These are phyloP conservation scores for Trichoderma semiorbis DNA, from an alignment of 2,329 filamentous ascomycete species.

Conservation along the genomic window DNA sequence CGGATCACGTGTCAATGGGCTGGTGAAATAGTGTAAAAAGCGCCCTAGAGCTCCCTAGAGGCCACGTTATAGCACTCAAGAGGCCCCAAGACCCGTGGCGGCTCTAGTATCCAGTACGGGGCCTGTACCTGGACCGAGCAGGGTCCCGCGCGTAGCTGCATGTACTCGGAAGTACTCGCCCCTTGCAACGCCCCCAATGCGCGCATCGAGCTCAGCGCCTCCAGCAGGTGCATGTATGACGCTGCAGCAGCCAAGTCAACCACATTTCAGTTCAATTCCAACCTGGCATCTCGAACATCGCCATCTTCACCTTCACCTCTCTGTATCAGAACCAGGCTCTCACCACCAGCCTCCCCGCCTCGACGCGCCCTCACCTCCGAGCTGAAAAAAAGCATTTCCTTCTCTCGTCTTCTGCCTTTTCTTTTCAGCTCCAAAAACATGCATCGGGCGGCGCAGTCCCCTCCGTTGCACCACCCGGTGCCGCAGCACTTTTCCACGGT, in stretches of 20 bases:
- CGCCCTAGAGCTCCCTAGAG: background rate
- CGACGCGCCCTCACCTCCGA: background rate
- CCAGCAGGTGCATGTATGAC: conserved; percentile 22
- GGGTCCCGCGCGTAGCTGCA: background rate
- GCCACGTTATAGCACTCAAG: conserved; percentile 1
- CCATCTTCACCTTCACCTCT: background rate
- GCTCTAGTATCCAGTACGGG: background rate
- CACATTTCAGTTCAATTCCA: conserved; percentile 27
- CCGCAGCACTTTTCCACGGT: conserved; percentile 98
- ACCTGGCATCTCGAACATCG: conserved; percentile 11
- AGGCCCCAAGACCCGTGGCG: background rate
- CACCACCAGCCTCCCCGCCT: background rate
- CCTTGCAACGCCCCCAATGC: background rate
- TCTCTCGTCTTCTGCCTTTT: conserved; percentile 11
- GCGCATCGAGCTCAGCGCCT: conserved; percentile 1
- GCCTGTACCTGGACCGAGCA: background rate
- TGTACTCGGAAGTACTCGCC: background rate
- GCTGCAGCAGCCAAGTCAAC: conserved; percentile 29
- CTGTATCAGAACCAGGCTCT: background rate
- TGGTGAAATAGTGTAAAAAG: background rate
- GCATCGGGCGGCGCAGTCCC: conserved; percentile 85
- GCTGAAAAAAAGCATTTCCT: conserved; percentile 21
- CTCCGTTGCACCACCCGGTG: conserved; percentile 92
- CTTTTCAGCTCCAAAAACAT: conserved; percentile 45
- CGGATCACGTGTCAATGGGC: conserved; percentile 16